Evolutionary conservation across 1,284 basidiomycete species (phyloP).

Genomic region (Austroboletus niveus): DNA sequence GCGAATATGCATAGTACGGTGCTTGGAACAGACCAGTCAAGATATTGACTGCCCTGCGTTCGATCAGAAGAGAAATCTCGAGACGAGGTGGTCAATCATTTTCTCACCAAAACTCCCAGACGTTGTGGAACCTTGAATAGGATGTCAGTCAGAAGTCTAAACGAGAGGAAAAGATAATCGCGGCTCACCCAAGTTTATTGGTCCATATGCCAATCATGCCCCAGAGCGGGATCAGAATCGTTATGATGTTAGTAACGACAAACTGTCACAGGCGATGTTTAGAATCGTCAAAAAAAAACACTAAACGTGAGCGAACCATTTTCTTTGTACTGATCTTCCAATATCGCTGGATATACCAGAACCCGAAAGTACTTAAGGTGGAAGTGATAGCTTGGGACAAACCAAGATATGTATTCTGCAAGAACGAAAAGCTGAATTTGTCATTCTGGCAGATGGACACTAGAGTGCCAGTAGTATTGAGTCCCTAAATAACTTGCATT

Average conservation of each 20-base stretch:
- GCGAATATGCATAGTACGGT: slow-evolving; percentile 82
- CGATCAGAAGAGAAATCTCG: slow-evolving; percentile 1
- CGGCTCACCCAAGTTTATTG: slow-evolving; percentile 57
- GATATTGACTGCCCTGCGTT: slow-evolving; percentile 26
- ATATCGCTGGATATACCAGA: slow-evolving; percentile 79
- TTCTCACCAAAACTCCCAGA: slow-evolving; percentile 78
- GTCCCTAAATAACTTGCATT: slow-evolving; percentile 43
- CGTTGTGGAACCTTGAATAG: slow-evolving; percentile 65
- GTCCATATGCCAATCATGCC: slow-evolving; percentile 88
- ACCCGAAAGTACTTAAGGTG: slow-evolving; percentile 66
- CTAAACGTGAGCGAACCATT: slow-evolving; percentile 47
- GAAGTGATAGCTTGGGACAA: slow-evolving; percentile 71
- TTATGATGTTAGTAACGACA: slow-evolving; percentile 72
- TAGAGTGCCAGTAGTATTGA: slow-evolving; percentile 78
- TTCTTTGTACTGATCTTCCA: slow-evolving; percentile 76
- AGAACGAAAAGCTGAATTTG: slow-evolving; percentile 70
- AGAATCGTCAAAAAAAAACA: background rate
- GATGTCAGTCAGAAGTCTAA: background rate
- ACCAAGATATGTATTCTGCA: slow-evolving; percentile 78
- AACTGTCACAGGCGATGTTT: slow-evolving; percentile 46
- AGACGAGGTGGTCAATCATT: too few relatives aligned
- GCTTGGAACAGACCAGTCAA: slow-evolving; percentile 62
- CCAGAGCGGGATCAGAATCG: slow-evolving; percentile 79
- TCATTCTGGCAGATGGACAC: slow-evolving; percentile 77
- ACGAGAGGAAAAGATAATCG: background rate